These are phyloP conservation scores for Astragalus glycyphyllos DNA, from an alignment of 306 rosid species.

Conservation along the genomic window DNA sequence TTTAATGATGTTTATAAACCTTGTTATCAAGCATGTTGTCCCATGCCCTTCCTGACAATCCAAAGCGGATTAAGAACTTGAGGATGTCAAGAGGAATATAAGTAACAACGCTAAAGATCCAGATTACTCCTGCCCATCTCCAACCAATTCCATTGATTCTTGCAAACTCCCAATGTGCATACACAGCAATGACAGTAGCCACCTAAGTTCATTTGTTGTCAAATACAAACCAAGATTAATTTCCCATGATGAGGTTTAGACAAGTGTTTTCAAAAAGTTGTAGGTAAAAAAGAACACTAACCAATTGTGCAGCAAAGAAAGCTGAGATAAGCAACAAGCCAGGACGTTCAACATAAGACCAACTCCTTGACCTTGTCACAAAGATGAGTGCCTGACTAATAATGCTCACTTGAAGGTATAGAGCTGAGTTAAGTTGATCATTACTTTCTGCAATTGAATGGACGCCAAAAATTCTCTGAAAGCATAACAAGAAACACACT, in stretches of 20 bases:
- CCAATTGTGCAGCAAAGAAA: slow-evolving; percentile 87
- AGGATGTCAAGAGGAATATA: slow-evolving; percentile 85
- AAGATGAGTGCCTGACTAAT: slow-evolving; percentile 94
- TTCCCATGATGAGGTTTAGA: background rate
- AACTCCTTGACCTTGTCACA: slow-evolving; percentile 89
- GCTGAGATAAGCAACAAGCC: slow-evolving; percentile 67
- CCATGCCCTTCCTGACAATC: slow-evolving; percentile 76
- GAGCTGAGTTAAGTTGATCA: slow-evolving; percentile 71
- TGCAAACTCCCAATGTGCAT: slow-evolving; percentile 79
- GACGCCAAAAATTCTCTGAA: slow-evolving; percentile 61
- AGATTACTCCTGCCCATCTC: slow-evolving; percentile 88
- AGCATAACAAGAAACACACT: background rate
- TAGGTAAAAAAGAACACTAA: slow-evolving; percentile 33
- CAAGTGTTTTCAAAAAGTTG: background rate
- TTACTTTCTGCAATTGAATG: slow-evolving; percentile 40
- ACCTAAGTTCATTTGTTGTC: slow-evolving; percentile 50
- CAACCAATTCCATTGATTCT: slow-evolving; percentile 82
- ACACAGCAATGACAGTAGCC: slow-evolving; percentile 81
- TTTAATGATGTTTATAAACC: slow-evolving; percentile 41
- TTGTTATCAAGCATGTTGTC: slow-evolving; percentile 65
- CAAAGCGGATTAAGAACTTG: slow-evolving; percentile 68
- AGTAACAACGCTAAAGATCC: slow-evolving; percentile 77
- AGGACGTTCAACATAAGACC: slow-evolving; percentile 84
- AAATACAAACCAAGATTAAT: background rate
- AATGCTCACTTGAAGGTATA: slow-evolving; percentile 95